Percentiles rank a stretch among this genome's conserved stretches.
Conservation (phyloP, 1,284 basidiomycete genomes). For the Pyrrhoderma noxium region DNA sequence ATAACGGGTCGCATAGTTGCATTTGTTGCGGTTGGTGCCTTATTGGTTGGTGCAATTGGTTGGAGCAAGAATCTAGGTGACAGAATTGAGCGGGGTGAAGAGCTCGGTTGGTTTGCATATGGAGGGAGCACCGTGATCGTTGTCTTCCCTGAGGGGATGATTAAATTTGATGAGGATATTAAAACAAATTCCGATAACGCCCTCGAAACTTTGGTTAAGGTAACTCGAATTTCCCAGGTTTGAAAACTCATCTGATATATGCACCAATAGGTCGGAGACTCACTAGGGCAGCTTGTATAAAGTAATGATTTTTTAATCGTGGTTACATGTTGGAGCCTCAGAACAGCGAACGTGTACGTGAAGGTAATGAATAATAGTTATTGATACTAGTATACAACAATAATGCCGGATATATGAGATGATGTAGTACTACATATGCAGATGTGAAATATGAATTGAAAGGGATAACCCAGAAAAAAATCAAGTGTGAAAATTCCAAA, state of each 20-base stretch:
- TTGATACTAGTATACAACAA: no score
- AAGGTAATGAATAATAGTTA: no score
- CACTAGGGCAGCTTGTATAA: constrained; percentile 7
- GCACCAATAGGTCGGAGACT: constrained; percentile 4
- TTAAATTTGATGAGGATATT: constrained; percentile 66
- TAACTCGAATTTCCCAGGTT: constrained; percentile 26
- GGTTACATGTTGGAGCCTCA: no score
- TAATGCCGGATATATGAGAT: no score
- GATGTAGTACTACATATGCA: no score
- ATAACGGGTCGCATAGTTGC: constrained; percentile 41
- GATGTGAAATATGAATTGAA: no score
- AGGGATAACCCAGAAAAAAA: no score
- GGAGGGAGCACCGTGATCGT: constrained; percentile 64
- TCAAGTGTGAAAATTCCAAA: no score
- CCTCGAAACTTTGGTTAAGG: constrained; percentile 70
- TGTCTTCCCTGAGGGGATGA: constrained; percentile 53
- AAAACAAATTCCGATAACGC: constrained; percentile 46
- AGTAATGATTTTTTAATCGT: neutral
- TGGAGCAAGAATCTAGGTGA: constrained; percentile 38
- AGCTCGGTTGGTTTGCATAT: constrained; percentile 58
- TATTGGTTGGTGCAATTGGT: constrained; percentile 50
- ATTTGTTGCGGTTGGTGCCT: constrained; percentile 57
- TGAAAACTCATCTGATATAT: neutral
- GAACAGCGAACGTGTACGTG: no score
- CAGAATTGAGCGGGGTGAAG: constrained; percentile 43